phyloP scores from a whole-genome alignment of 225 moss, liverwort and hornwort species.

The Asterella californica region DNA sequence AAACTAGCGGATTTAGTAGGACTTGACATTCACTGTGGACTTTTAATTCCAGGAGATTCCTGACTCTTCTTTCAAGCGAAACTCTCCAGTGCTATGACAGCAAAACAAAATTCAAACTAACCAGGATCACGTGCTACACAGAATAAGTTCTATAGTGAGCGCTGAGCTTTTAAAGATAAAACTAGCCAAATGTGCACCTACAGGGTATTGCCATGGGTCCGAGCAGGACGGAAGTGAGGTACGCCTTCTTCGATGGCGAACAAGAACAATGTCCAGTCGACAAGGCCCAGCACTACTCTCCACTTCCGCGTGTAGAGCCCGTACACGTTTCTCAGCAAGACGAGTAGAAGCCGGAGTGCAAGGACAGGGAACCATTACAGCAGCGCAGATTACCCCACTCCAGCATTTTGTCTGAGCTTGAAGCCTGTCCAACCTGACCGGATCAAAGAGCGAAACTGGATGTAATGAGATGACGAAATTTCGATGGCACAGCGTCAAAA shows the following conservation, averaged over 20 bases:
- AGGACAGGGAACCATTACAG: constrained; percentile 42
- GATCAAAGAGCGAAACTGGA: background rate
- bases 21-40: background rate
- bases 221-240: constrained; percentile 9
- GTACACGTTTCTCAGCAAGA: constrained; percentile 14
- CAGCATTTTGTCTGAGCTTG: constrained; percentile 38
- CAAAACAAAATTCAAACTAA: no score
- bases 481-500: no score
- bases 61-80: background rate
- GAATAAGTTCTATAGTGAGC: background rate
- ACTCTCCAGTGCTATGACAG: background rate
- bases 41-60: background rate
- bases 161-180: no score
- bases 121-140: background rate
- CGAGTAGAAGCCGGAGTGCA: constrained; percentile 29
- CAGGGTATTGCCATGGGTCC: constrained; percentile 39
- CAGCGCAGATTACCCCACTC: constrained; percentile 40
- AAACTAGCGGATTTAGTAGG: background rate
- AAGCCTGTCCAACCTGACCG: constrained; percentile 35
- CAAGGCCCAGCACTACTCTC: constrained; percentile 30
- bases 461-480: background rate
- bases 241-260: constrained; percentile 20
- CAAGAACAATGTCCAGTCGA: constrained; percentile 39
- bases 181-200: constrained; percentile 11
- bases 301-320: constrained; percentile 30